A percentile compares a stretch with the other conserved stretches of the same genome.
Evolutionary conservation across 2,329 filamentous ascomycete genomes (phyloP).

Genomic region (Ophiostoma sp.): DNA sequence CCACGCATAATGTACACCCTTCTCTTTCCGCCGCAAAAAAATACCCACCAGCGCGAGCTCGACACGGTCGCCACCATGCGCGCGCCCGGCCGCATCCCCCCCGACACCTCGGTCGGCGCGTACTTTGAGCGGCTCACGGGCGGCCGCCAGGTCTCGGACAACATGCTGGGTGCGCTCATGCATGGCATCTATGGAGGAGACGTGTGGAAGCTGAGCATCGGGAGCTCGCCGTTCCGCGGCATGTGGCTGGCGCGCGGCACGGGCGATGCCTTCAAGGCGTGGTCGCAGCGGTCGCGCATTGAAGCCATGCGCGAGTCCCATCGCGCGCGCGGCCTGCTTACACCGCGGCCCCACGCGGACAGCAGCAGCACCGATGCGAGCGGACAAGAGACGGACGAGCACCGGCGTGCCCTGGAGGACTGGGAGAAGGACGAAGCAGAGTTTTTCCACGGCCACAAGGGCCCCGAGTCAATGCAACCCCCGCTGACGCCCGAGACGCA

Average conservation of each 20-base stretch:
- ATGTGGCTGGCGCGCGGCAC: slow-evolving; percentile 21
- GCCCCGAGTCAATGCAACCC: neutral
- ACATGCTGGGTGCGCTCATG: slow-evolving; percentile 66
- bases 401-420: neutral
- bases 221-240: slow-evolving; percentile 25
- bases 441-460: slow-evolving; percentile 1
- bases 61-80: slow-evolving; percentile 26
- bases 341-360: neutral
- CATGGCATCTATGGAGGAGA: slow-evolving; percentile 95
- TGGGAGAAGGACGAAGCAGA: neutral
- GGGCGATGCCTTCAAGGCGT: neutral
- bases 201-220: slow-evolving; percentile 68
- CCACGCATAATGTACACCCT: slow-evolving; percentile 15
- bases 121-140: slow-evolving; percentile 53
- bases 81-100: slow-evolving; percentile 30
- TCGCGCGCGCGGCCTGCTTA: neutral
- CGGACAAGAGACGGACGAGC: neutral
- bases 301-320: neutral
- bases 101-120: slow-evolving; percentile 66
- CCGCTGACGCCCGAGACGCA: slow-evolving; percentile 14
- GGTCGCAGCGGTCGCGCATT: neutral
- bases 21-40: slow-evolving; percentile 5
- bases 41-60: slow-evolving; percentile 9
- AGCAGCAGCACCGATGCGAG: no score
- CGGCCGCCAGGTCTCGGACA: slow-evolving; percentile 55